phyloP scores from a whole-genome alignment of 805 yeast species.

The Ogataea minuta region DNA sequence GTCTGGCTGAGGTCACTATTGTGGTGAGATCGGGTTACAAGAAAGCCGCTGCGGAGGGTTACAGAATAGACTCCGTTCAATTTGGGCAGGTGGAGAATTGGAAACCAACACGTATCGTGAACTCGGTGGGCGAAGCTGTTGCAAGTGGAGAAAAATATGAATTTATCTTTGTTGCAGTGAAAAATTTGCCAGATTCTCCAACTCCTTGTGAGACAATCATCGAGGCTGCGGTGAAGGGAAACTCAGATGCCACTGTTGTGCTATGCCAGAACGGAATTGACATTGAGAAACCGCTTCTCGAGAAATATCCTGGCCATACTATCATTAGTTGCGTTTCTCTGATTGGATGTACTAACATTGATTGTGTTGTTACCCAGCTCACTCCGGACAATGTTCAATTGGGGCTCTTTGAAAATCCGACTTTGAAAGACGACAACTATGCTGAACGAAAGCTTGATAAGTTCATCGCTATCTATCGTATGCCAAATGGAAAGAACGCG shows the following conservation, averaged over 20 bases:
- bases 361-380: constrained; percentile 29
- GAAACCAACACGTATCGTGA: constrained; percentile 49
- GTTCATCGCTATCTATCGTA: constrained; percentile 30
- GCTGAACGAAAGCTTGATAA: constrained; percentile 25
- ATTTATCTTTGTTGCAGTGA: constrained; percentile 55
- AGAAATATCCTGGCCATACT: constrained; percentile 32
- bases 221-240: constrained; percentile 33
- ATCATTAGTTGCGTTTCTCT: constrained; percentile 39
- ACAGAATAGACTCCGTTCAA: constrained; percentile 53
- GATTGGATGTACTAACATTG: constrained; percentile 31
- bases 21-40: constrained; percentile 64
- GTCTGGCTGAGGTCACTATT: constrained; percentile 49
- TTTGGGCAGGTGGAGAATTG: constrained; percentile 55
- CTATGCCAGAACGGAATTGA: constrained; percentile 42
- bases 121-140: constrained; percentile 45
- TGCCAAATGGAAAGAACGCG: constrained; percentile 24
- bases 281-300: constrained; percentile 36
- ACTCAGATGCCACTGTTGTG: constrained; percentile 30
- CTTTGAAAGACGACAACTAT: constrained; percentile 18
- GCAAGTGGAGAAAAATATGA: constrained; percentile 41
- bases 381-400: constrained; percentile 34
- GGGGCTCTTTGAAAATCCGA: constrained; percentile 34
- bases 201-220: constrained; percentile 43
- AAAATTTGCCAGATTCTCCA: constrained; percentile 57
- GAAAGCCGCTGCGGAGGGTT: constrained; percentile 50